Base-by-base conservation (phyloP, 768 basidiomycete genomes). In the Leccinum subgranulosum region DNA sequence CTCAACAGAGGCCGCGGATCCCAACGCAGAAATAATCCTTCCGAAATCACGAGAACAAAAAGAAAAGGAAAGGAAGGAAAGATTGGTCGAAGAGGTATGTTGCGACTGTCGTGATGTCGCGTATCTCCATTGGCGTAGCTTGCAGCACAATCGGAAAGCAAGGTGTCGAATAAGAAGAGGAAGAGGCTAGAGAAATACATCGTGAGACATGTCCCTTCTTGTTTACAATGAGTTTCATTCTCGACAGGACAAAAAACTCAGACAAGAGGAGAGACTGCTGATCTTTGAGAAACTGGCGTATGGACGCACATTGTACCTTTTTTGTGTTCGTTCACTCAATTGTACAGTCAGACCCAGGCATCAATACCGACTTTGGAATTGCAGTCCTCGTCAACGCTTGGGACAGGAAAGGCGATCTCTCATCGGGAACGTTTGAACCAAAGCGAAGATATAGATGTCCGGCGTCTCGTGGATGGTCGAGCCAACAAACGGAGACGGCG, bases 151-250 rank as follows among this genome's bases (percentile, higher is more conserved):
- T 80, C 84, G 9, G 82, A 88, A 47, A 83, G 82, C 4, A 90
- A 88, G 68, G 86, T 91, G 79, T 88, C 83, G 46, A 82, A 76
- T 56, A 94, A 94, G 77, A 95, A 92, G 76, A 87, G 85, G 76
- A 94, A 90, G 70, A 77, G 92, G 53, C 75, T 98, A 5, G 95
- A 98, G 61, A 92, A 92, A 61, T 98, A 94, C 66, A 94, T 98
- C 65, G 93, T 92, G 55, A 65, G 87, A 74, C 15, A 21, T 43
- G 5, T 2, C 19, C 33, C 11, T 14, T 31, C 27, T 47, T 56
- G 41, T 43, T 43, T 29, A n/a, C 23, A 15, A 31, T 29, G 14
- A 6, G 25, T 25, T 49, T 49, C 25, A 4, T 49, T 58, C 36
- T 49, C 9, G 56, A 49, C 60, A 94, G 92, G 89, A 92, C 51